Base-by-base conservation (phyloP, 192 early-diverging fungal species). In the Podochytrium sp. region DNA sequence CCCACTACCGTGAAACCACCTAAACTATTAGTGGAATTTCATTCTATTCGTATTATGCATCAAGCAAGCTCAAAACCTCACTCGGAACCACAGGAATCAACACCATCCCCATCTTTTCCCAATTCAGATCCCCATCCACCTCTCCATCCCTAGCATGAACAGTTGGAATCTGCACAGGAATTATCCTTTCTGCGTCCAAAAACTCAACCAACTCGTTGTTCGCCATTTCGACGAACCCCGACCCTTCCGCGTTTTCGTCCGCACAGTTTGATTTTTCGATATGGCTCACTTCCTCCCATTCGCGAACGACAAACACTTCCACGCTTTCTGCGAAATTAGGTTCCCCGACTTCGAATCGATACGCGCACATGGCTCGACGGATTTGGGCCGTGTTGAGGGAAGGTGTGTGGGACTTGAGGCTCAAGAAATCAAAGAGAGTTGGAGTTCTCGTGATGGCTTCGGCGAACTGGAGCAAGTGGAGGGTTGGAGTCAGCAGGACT, bases 261-360 rank as follows among this genome's bases (percentile, higher is more conserved):
- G n/a, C 29, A 25, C 29, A 2, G 20, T 29, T 57, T 18, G n/a
- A n/a, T n/a, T n/a, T n/a, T n/a, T n/a, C n/a, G n/a, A n/a, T n/a
- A 23, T n/a, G 18, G 4, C 14, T 18, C 32, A 76, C 33, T 38
- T 92, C 91, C 32, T 92, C 89, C 57, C 91, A 89, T 27, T 93
- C 81, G 57, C 89, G 86, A 40, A 89, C 81, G 2, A 92, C 81
- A 76, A 96, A 95, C 60, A 88, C 85, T 60, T 86, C 86, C 16
- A 97, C 86, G 25, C 94, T 95, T 20, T 86, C 81, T 4, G 86
- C 72, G 52, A 97, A 78, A 3, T 84, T 68, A 14, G 83, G 71
- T 71, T 98, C 96, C 33, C 90, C 91, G 14, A 94, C 92, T 73
- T 98, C 96, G 77, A 96, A 98, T 20, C 90, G 84, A 76, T 98